Conservation (phyloP, 805 yeast species). For the Candida jianshihensis region DNA sequence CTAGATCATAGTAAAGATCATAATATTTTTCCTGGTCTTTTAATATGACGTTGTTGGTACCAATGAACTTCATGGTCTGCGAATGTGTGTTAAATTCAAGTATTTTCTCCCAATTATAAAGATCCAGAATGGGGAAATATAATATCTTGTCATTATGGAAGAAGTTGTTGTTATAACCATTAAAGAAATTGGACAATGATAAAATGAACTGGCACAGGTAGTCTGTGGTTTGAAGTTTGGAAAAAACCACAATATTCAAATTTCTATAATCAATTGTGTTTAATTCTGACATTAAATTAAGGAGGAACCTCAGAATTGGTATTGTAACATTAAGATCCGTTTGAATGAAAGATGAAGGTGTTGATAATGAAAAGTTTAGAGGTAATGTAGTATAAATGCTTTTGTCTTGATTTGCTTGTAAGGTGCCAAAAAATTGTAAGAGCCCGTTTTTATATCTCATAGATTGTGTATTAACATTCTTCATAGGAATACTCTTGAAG, state of each 20-base stretch:
- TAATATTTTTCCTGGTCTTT: constrained; percentile 46
- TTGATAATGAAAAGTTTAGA: constrained; percentile 18
- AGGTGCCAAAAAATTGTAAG: constrained; percentile 23
- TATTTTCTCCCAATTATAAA: constrained; percentile 45
- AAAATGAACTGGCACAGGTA: constrained; percentile 36
- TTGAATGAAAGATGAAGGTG: constrained; percentile 12
- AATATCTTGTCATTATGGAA: constrained; percentile 34
- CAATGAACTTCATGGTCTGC: constrained; percentile 39
- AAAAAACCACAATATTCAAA: constrained; percentile 35
- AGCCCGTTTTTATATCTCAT: constrained; percentile 16
- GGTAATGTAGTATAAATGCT: constrained; percentile 28
- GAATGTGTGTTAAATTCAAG: constrained; percentile 18
- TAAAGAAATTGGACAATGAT: constrained; percentile 32
- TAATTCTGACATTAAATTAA: constrained; percentile 27
- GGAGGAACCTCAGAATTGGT: constrained; percentile 22
- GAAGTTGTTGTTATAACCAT: constrained; percentile 34
- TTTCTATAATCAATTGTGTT: constrained; percentile 31
- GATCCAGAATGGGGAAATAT: constrained; percentile 55
- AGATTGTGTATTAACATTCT: constrained; percentile 8
- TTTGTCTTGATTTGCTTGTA: constrained; percentile 28
- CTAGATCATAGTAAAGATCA: constrained; percentile 60
- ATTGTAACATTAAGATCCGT: constrained; percentile 20
- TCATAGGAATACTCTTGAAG: constrained; percentile 16
- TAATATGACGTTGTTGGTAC: constrained; percentile 63
- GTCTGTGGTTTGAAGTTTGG: constrained; percentile 30